Percentiles rank a stretch among this genome's conserved stretches.
Conservation (phyloP, 129 eudicot genomes). For the Escallonia rubra region DNA sequence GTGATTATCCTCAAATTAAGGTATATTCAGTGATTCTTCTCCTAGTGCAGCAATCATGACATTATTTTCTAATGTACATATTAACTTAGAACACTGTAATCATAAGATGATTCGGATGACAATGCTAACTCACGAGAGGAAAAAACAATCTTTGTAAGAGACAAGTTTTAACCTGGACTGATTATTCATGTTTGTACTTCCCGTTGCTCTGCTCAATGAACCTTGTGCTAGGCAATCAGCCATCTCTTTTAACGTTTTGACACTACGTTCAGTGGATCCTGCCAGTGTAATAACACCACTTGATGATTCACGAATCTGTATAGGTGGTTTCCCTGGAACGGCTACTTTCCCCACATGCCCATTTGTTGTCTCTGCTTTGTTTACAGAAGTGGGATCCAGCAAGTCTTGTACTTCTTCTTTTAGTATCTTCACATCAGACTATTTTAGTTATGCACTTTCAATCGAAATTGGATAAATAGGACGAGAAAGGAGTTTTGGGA, state of each 20-base stretch:
- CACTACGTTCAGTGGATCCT: constrained; percentile 88
- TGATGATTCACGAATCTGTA: constrained; percentile 94
- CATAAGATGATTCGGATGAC: too few species aligned
- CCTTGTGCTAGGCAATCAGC: constrained; percentile 89
- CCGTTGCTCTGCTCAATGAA: constrained; percentile 90
- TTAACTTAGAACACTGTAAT: too few species aligned
- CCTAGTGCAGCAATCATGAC: too few species aligned
- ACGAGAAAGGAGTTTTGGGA: too few species aligned
- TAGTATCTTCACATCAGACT: constrained; percentile 52
- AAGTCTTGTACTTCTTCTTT: constrained; percentile 98
- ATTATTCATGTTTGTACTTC: constrained; percentile 98
- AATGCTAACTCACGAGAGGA: too few species aligned
- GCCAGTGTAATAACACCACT: constrained; percentile 92
- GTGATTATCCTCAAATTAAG: too few species aligned
- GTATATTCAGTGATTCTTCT: too few species aligned
- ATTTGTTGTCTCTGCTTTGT: constrained; percentile 59
- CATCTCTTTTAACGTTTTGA: constrained; percentile 86
- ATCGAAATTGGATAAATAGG: background rate
- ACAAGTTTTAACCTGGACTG: constrained; percentile 66
- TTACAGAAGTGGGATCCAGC: constrained; percentile 60
- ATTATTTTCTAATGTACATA: too few species aligned
- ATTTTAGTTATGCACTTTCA: constrained; percentile 6
- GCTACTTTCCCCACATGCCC: constrained; percentile 61
- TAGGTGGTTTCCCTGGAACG: constrained; percentile 88
- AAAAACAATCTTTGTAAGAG: too few species aligned